Base-by-base conservation (phyloP, 2,329 filamentous ascomycete genomes). In the Neopestalotiopsis clavispora region DNA sequence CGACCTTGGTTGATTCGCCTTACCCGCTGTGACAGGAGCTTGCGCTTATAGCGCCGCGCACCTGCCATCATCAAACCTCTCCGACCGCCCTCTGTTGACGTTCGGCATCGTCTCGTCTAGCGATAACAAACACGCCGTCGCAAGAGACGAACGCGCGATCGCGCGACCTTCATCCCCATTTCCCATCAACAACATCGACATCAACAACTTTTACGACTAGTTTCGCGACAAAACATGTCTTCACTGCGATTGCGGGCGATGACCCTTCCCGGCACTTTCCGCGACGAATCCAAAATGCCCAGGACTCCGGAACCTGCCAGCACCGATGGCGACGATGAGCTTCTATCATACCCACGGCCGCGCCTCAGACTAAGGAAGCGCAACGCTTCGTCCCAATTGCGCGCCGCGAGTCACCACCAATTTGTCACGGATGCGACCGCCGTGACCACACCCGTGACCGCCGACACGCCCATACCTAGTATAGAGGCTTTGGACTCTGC, bases 401-500 rank as follows among this genome's bases (percentile, higher is more conserved):
- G 84, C 69, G 88, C 88, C 49, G 88, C 89, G 1, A 91, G 89
- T 1, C 84, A 90, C 74, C 84, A 90, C 74, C 88, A 91, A 65
- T 91, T 91, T 74, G 84, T 91, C n/a, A 89, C 88, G 2, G 91
- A 89, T 4, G 89, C 91, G 68, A 89, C 88, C 59, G 88, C 3
- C 34, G 34, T 38, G 34, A 38, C 89, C 20, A 17, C 23, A 3
- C 23, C 45, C 17, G 45, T 20, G 45, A 20, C 59, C 32, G 89
- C 88, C 70, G 89, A 91, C 75, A 81, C 90, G 4, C 88, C 89
- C 30, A 86, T 91, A 65, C 89, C 89, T 14, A 91, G 89, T 76
- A 90, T 91, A 68, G 89, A 91, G 77, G 83, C 87, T 70, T 84
- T 87, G 65, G 81, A 84, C 56, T 52, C 17, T 10, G 45, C 45